These are phyloP conservation scores for Solanum hybrid DNA, from an alignment of 305 asterid genomes.

Conservation along the genomic window DNA sequence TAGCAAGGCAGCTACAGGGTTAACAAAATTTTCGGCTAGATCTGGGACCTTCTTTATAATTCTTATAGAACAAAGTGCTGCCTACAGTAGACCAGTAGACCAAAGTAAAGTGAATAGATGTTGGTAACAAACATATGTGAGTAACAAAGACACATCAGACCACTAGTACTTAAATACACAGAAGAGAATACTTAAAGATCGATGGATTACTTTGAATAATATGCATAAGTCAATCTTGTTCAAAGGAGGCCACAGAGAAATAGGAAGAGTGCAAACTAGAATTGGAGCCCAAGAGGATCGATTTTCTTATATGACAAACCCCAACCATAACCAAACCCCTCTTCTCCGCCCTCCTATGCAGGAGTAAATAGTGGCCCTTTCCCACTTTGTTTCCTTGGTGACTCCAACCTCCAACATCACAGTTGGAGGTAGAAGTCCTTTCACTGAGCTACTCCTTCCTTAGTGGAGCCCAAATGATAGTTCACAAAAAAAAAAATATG, in stretches of 20 bases:
- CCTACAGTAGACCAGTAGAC: slow-evolving; percentile 45
- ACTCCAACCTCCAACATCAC: not conserved
- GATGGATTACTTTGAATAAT: not conserved
- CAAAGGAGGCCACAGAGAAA: not conserved
- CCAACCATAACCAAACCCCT: not conserved
- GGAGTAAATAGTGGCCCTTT: not conserved
- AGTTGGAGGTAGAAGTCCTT: not conserved
- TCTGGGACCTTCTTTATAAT: slow-evolving; percentile 96
- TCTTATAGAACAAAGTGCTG: slow-evolving; percentile 92
- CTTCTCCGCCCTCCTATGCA: not conserved
- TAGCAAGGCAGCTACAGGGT: slow-evolving; percentile 66
- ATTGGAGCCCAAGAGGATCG: not conserved
- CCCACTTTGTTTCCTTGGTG: not conserved
- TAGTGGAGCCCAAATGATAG: not conserved
- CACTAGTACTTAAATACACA: not conserved
- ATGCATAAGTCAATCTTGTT: not conserved
- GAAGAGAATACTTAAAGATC: not conserved
- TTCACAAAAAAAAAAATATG: not conserved
- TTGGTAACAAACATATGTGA: not conserved
- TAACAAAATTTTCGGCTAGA: slow-evolving; percentile 83
- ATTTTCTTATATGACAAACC: not conserved
- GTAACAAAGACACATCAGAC: not conserved
- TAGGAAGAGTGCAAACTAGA: not conserved
- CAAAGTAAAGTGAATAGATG: slow-evolving; percentile 16
- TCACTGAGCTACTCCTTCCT: not conserved